Base-by-base conservation (phyloP, 2,329 filamentous ascomycete genomes). In the Cercospora janseana region DNA sequence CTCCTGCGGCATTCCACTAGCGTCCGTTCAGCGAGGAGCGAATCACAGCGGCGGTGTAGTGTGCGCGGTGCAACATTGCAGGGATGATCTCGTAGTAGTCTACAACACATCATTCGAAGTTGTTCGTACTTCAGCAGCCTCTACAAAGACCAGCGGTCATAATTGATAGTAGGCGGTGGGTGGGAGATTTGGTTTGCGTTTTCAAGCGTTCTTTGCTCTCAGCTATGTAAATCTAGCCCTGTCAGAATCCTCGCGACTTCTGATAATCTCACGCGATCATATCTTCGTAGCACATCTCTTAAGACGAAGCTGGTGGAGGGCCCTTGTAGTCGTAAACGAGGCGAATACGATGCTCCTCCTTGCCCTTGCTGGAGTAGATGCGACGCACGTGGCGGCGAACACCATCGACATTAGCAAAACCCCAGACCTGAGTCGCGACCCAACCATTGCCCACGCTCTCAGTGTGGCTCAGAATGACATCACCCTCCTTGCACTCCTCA, bases 341-440 rank as follows among this genome's bases (percentile, higher is more conserved):
- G 46, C 63, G 68, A 37, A 71, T 63, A 57, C 67, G 66, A 50
- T 70, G 54, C n/a, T 65, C 62, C 56, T 72, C 58, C 23, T 63
- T 60, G 4, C 68, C 67, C 61, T 74, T 74, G 29, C 41, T 67
- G 10, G 70, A 63, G 18, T 71, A 62, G 16, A 67, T 56, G 28
- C 57, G 58, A 32, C 65, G 56, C 8, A 75, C 67, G 45, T 73
- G 67, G 47, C 67, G 65, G 31, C 72, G 67, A 60, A 67, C 57
- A 6, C 69, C 72, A 31, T 74, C 64, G 29, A 76, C 58, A 29
- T 66, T 63, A 5, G 69, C 66, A 56, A 77, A 77, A 0, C 74
- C 75, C 73, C 74, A 76, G 15, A 76, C 56, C 72, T 82, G 79
- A 55, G 74, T 69, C 3, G 77, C 80, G 23, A 69, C 76, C 81